phyloP scores from a whole-genome alignment of 192 early-diverging fungal species.

The Rhizophagus clarus region DNA sequence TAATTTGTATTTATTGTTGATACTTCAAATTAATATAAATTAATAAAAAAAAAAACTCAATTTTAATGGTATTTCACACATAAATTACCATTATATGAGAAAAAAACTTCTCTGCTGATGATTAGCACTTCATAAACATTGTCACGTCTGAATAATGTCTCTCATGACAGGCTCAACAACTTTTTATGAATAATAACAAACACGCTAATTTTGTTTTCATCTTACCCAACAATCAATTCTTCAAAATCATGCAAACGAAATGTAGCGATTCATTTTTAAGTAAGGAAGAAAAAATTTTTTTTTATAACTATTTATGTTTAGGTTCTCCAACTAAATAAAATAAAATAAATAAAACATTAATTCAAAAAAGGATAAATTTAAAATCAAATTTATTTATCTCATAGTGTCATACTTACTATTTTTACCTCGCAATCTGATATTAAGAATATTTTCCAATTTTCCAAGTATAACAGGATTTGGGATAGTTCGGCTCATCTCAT shows the following conservation, averaged over 20 bases:
- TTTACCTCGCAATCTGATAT: slow-evolving; percentile 70
- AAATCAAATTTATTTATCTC: neutral
- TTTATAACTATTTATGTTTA: neutral
- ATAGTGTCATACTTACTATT: slow-evolving; percentile 15
- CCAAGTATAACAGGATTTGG: slow-evolving; percentile 90
- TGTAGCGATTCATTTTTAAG: neutral
- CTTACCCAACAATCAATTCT: neutral
- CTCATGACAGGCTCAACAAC: neutral
- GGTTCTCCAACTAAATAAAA: neutral
- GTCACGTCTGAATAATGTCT: neutral
- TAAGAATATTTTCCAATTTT: slow-evolving; percentile 87
- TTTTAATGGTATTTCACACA: too few relatives aligned
- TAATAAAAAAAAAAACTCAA: too few relatives aligned
- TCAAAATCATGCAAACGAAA: neutral
- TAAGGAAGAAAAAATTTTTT: neutral
- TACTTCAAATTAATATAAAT: too few relatives aligned
- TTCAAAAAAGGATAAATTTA: neutral
- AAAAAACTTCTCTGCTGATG: neutral
- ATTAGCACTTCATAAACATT: neutral
- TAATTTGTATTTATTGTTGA: too few relatives aligned
- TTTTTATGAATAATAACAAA: neutral
- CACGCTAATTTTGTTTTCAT: neutral
- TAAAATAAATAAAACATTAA: neutral
- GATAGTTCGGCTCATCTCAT: slow-evolving; percentile 82
- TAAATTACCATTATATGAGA: neutral